Evolutionary conservation across 75 land plant genomes (phyloP), one percentile per base, ranked within the genome.

Genomic region (Isoetes taiwanensis): DNA sequence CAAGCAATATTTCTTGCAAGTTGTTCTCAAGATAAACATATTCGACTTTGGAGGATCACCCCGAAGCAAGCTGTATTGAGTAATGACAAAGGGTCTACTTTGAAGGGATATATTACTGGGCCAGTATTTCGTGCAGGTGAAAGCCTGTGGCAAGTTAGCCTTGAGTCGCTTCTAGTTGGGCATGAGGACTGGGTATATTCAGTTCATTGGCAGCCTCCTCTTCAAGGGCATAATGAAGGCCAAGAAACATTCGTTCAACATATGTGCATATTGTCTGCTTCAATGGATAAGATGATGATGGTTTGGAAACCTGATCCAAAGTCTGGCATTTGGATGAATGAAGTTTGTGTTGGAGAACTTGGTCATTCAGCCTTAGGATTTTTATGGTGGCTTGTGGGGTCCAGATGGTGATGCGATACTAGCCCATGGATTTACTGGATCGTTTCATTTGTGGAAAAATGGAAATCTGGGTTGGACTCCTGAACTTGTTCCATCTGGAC

Each of bases 151-250:
- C 94, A 83, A 64, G 78, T 82, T 43, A 83, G 86, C 37, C 17
- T 93, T 57, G 98, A 93, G 67, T 93, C 98, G 32, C 66, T 93
- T 30, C 83, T 87, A 2, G 76, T 88, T 68, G 98, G 95, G 1
- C 98, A 93, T 78, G 98, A 93, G 52, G 98, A 93, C 63, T 93
- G 98, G 98, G 98, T 93, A 4, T 93, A 93, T 58, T 87, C 98
- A 3, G 95, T 84, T 30, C 48, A 79, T 28, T 93, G 98, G 98
- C 80, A 87, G 43, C 94, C 97, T 27, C 84, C 86, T 59, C 35
- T 39, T 12, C 21, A 5, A 23, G 67, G 65, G 2, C 61, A 54
- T 34, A 37, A 42, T 50, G 57, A 61, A 8, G 66, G 23, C 31
- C 20, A 56, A 2, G 57, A 21, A 56, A 52, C 19, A 28, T 34